Conservation (phyloP, 2,329 filamentous ascomycete genomes). For the Rutstroemia sp. region DNA sequence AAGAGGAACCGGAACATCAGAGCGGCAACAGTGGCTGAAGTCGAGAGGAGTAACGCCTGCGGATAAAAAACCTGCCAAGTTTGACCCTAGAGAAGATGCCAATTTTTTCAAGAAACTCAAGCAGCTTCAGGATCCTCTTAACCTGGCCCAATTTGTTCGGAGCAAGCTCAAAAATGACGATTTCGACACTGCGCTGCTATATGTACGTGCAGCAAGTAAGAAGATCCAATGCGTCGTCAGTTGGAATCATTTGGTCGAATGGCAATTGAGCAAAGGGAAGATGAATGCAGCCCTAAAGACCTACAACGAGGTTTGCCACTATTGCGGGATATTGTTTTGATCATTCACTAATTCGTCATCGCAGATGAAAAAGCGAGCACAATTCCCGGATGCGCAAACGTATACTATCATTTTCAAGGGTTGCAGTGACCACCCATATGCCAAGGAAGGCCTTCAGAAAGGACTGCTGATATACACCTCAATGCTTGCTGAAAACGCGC, state of each 20-base stretch:
- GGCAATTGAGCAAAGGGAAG: slow-evolving; percentile 54
- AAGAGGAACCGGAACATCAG: neutral
- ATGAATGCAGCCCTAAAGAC: slow-evolving; percentile 64
- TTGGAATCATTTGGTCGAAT: slow-evolving; percentile 82
- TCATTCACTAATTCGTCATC: neutral
- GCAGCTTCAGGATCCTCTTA: slow-evolving; percentile 53
- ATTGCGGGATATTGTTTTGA: neutral
- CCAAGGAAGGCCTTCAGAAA: slow-evolving; percentile 53
- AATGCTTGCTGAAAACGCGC: slow-evolving; percentile 56
- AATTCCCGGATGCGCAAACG: slow-evolving; percentile 72
- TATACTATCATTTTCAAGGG: slow-evolving; percentile 79
- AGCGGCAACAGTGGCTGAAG: slow-evolving; percentile 19
- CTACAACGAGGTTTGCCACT: slow-evolving; percentile 69
- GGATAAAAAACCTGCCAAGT: slow-evolving; percentile 3
- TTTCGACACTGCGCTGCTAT: slow-evolving; percentile 57
- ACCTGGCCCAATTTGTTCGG: slow-evolving; percentile 62
- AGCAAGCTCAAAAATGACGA: slow-evolving; percentile 51
- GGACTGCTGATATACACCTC: slow-evolving; percentile 71
- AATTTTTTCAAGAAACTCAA: slow-evolving; percentile 19
- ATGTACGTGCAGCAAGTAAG: slow-evolving; percentile 64
- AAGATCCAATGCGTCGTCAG: slow-evolving; percentile 60
- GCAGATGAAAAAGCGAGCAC: slow-evolving; percentile 89
- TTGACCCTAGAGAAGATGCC: slow-evolving; percentile 2
- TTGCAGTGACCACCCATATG: slow-evolving; percentile 53
- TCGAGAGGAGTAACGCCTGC: slow-evolving; percentile 18